Conservation (phyloP, 1,284 basidiomycete species). For the Coniferiporia sulphurascens region DNA sequence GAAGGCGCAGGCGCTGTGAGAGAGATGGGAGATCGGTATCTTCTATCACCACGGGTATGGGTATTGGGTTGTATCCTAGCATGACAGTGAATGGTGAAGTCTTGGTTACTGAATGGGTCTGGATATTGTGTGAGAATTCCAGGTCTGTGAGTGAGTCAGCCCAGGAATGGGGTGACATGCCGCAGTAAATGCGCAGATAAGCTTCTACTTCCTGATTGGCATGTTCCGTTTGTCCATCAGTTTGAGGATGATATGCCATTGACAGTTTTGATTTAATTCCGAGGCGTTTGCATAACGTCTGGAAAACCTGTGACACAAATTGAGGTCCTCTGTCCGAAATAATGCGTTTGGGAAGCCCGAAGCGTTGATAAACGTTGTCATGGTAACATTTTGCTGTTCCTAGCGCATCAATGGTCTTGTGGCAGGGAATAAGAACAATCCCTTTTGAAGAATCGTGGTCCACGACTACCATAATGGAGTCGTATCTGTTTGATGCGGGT, state of each 20-base stretch:
- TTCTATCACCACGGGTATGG: neutral
- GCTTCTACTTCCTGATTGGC: conserved; percentile 26
- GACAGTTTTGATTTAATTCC: conserved; percentile 20
- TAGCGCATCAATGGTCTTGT: conserved; percentile 25
- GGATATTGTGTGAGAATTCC: conserved; percentile 18
- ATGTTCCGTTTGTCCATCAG: conserved; percentile 28
- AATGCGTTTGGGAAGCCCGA: neutral
- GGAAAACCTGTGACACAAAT: conserved; percentile 20
- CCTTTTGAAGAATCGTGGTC: neutral
- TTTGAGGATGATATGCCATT: conserved; percentile 25
- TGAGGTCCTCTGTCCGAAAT: conserved; percentile 20
- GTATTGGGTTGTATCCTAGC: neutral
- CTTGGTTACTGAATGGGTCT: neutral
- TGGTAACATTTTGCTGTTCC: neutral
- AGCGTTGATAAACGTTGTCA: neutral
- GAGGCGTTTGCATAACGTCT: conserved; percentile 4
- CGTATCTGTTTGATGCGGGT: neutral
- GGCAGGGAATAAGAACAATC: neutral
- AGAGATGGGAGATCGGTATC: neutral
- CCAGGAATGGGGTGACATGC: conserved; percentile 31
- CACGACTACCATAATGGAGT: neutral
- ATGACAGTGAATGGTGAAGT: neutral
- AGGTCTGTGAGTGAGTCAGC: conserved; percentile 21
- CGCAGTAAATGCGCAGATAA: conserved; percentile 16
- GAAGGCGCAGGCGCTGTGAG: neutral